Evolutionary conservation across 768 basidiomycete species (phyloP), one percentile per base, ranked within the genome.

Genomic region (Leccinum imitatum): DNA sequence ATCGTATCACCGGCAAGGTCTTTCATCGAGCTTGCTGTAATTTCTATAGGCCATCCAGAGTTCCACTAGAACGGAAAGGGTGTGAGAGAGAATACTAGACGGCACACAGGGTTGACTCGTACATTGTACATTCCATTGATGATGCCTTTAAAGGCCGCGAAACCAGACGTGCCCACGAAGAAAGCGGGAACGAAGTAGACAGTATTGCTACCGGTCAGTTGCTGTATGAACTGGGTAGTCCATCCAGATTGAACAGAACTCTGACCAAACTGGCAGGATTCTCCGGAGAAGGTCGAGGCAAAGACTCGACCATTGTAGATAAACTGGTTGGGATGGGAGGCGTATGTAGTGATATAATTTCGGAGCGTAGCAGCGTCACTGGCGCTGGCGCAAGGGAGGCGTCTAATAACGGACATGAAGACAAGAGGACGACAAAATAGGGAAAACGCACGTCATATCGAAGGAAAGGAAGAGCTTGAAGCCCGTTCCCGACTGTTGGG

Each of bases 391-490:
- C 89, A 87, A 6, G 86, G 81, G 51, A 87, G 71, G 4, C 81
- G 81, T 4, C 86, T 87, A 44, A 30, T 6, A 52, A 25, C 19
- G 21, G 54, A 51, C 50, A 50, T 63, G 27, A 54, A 41, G 25
- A 53, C 37, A 44, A 7, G 5, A 54, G 39, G 2, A 44, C 31
- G n/a, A 50, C 13, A 23, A 33, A 57, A 5, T 44, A 48, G 3
- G 41, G 53, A 25, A 53, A 23, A 80, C 79, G 65, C 65, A 88
- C 85, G 84, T 76, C 90, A 90, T 91, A 67, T 93, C 91, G 53
- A 92, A 82, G 14, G 87, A 90, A 60, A 92, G 66, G 74, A 91
- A 91, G 53, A 93, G 75, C 69, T 88, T 86, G 78, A 91, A 91
- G 54, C 77, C 76, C 10, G 82, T 75, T 17, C 78, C 80, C 25